phyloP scores from a whole-genome alignment of 371 early-diverging fungal genomes.

The Zopfochytrium polystomum region DNA sequence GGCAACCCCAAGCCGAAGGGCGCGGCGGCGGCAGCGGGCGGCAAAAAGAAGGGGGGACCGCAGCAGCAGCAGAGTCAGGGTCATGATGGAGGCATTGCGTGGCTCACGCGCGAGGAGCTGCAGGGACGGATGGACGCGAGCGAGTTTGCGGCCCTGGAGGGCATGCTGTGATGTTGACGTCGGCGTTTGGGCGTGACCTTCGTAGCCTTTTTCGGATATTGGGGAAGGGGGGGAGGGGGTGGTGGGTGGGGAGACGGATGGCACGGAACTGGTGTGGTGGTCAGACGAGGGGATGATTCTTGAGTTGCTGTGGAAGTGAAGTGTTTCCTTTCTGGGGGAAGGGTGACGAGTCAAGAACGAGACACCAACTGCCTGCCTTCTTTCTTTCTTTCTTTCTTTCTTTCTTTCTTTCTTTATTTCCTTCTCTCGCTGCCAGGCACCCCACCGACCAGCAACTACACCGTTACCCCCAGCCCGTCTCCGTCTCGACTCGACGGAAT shows the following conservation, averaged over 20 bases:
- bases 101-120: slow-evolving; percentile 79
- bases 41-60: too few species aligned
- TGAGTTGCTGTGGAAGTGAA: too few species aligned
- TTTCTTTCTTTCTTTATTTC: slow-evolving; percentile 16
- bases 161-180: slow-evolving; percentile 68
- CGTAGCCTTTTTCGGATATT: too few species aligned
- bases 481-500: too few species aligned
- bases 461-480: too few species aligned
- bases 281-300: too few species aligned
- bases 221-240: too few species aligned
- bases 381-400: slow-evolving; percentile 10
- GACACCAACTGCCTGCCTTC: neutral
- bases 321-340: neutral
- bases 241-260: too few species aligned
- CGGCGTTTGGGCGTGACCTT: too few species aligned
- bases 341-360: neutral
- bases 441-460: neutral
- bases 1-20: slow-evolving; percentile 49
- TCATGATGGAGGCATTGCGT: slow-evolving; percentile 69
- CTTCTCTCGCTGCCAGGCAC: neutral
- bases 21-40: too few species aligned
- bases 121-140: slow-evolving; percentile 58
- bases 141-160: slow-evolving; percentile 71
- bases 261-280: too few species aligned
- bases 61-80: slow-evolving; percentile 55